Base-by-base conservation (phyloP, 257 asterid genomes). In the Linaria vulgaris region DNA sequence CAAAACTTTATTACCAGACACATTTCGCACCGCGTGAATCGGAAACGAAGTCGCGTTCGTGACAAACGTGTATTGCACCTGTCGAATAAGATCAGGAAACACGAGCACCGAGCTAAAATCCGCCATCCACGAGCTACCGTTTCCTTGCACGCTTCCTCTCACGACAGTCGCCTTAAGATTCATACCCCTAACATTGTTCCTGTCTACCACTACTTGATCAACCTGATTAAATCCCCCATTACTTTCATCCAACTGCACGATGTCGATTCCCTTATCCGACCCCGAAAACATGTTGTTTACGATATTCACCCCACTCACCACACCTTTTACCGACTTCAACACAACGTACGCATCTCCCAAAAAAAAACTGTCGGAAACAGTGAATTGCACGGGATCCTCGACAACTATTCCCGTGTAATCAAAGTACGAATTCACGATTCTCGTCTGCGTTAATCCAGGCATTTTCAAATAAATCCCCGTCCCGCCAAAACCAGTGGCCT, bases 401-500 rank as follows among this genome's bases (percentile, higher is more conserved):
- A 91, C 97, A 0, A 92, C 97, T 9, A 87, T 87, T 6, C 97
- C 94, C 0, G 96, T 89, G 78, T 3, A 92, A 60, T 89, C 97
- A 31, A 92, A 38, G 76, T 89, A 92, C 0, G 91, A 89, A 38
- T 89, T 77, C 5, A 85, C 84, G 2, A 92, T 89, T 9, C 96
- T 63, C 21, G 94, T 85, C 65, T 92, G 99, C 5, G 97, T 67
- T 16, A 85, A 50, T 0, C 95, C 96, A 0, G 97, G 91, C 1
- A 78, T 21, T 34, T 76, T 83, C 4, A 92, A 39, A 38, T 87
- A 82, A 43, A 92, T 82, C n/a, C 99, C 99, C 0, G 83, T 78
- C 0, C 99, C 99, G 12, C 97, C 97, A 21, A 89, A 89, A 0
- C 88, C 88, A 0, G 87, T 75, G n/a, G 99, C 97, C 74, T 89